Evolutionary conservation across 352 stramenopile genomes (phyloP).

Genomic region (Pythium monospermum): DNA sequence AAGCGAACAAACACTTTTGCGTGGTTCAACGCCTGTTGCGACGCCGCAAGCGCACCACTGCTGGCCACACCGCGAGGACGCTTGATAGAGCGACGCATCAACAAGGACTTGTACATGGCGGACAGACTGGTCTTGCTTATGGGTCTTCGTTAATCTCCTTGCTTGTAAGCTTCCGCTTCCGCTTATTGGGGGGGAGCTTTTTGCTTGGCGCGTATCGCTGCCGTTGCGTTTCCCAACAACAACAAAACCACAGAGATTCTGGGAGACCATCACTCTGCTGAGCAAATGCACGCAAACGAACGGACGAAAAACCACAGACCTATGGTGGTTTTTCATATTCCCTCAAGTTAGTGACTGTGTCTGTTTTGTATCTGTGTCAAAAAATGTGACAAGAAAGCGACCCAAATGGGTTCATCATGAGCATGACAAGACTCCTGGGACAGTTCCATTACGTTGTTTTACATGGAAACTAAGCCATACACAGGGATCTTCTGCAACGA

Average conservation of each 20-base stretch:
- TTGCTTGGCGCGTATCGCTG: not conserved
- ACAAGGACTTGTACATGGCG: slow-evolving; percentile 23
- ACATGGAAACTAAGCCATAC: slow-evolving; percentile 51
- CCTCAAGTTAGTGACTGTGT: slow-evolving; percentile 8
- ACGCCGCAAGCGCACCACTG: not conserved
- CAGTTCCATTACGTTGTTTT: slow-evolving; percentile 12
- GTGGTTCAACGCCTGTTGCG: too few species aligned
- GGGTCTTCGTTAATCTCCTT: too few species aligned
- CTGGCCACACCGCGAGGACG: slow-evolving; percentile 16
- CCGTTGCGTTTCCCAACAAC: slow-evolving; percentile 16
- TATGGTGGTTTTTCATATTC: slow-evolving; percentile 14
- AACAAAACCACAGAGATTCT: slow-evolving; percentile 13
- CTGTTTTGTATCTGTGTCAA: not conserved
- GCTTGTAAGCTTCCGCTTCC: not conserved
- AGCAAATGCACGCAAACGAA: slow-evolving; percentile 17
- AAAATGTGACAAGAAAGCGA: too few species aligned
- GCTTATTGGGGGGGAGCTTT: too few species aligned
- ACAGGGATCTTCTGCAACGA: slow-evolving; percentile 42
- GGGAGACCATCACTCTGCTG: slow-evolving; percentile 22
- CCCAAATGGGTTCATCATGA: too few species aligned
- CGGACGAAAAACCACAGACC: slow-evolving; percentile 10
- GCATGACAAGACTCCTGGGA: too few species aligned
- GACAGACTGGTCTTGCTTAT: too few species aligned
- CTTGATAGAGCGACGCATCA: slow-evolving; percentile 20
- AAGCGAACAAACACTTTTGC: not conserved